These are phyloP conservation scores for Curvularia eragrostidis DNA, from an alignment of 2,329 filamentous ascomycete species.

Conservation along the genomic window DNA sequence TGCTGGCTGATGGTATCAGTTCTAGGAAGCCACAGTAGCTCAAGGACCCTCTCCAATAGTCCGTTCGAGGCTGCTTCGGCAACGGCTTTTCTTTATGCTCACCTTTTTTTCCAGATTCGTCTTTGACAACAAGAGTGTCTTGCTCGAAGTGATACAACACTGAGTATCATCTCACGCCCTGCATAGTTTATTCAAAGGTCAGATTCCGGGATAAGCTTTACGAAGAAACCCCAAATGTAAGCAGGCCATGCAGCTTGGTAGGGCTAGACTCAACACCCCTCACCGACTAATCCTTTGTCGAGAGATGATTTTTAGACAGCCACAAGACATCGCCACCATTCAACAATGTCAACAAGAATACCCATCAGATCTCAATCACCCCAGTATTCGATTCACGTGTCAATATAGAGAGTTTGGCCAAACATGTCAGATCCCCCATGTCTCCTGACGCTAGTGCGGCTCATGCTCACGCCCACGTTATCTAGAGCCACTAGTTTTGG, in stretches of 20 bases:
- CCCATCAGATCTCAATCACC: neutral
- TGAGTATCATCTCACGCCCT: neutral
- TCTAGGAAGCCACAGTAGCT: neutral
- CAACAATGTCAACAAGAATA: neutral
- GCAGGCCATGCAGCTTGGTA: neutral
- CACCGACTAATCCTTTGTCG: neutral
- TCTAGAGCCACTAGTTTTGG: neutral
- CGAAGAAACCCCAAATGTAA: neutral
- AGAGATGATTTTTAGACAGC: neutral
- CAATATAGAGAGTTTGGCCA: neutral
- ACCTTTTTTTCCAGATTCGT: neutral
- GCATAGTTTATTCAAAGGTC: neutral
- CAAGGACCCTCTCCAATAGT: neutral
- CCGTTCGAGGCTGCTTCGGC: too few relatives aligned
- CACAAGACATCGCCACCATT: neutral
- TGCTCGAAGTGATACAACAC: neutral
- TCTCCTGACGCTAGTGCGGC: neutral
- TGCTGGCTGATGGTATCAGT: neutral
- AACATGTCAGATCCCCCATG: neutral
- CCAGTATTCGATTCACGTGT: neutral
- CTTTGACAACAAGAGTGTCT: neutral
- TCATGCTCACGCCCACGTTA: neutral
- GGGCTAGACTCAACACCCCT: neutral
- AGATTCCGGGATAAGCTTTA: neutral
- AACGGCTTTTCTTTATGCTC: neutral